Conservation (phyloP, 139 green algal genomes). For the Pycnococcus provasolii region DNA sequence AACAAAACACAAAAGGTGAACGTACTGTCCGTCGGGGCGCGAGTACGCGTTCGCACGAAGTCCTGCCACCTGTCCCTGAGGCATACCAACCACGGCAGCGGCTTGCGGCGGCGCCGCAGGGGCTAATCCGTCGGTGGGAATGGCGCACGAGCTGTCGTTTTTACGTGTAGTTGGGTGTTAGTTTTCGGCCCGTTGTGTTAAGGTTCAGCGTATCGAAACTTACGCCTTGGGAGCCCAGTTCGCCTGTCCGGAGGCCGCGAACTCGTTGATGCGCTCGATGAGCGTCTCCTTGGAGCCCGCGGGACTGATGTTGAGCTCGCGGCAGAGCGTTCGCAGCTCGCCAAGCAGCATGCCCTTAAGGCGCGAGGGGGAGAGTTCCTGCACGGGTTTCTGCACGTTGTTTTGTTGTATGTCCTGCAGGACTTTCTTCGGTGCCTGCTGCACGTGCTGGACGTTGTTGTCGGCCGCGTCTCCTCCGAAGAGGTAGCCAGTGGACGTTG, state of each 20-base stretch:
- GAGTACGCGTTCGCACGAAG: constrained; percentile 57
- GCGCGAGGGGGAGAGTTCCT: not conserved
- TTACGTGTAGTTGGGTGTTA: too few relatives aligned
- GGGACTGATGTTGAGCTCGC: not conserved
- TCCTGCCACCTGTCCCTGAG: not conserved
- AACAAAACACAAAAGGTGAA: constrained; percentile 10
- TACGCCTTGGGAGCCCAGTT: too few relatives aligned
- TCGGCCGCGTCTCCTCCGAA: too few relatives aligned
- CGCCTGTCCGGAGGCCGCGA: not conserved
- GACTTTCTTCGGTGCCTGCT: too few relatives aligned
- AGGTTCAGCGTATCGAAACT: too few relatives aligned
- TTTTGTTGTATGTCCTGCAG: not conserved
- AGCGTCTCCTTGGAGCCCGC: constrained; percentile 20
- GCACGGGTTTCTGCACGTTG: too few relatives aligned
- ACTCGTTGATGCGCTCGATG: constrained; percentile 19
- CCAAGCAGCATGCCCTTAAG: constrained; percentile 12
- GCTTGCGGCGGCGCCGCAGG: not conserved
- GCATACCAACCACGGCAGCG: not conserved
- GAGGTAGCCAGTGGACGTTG: too few relatives aligned
- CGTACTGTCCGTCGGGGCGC: constrained; percentile 56
- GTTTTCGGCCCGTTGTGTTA: too few relatives aligned
- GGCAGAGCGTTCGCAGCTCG: constrained; percentile 14
- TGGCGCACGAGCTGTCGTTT: too few relatives aligned
- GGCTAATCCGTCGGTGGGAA: too few relatives aligned
- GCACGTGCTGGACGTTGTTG: too few relatives aligned